A percentile compares a stretch with the other conserved stretches of the same genome.
Conservation (phyloP, 129 eudicot species). For the Flaveria robusta region DNA sequence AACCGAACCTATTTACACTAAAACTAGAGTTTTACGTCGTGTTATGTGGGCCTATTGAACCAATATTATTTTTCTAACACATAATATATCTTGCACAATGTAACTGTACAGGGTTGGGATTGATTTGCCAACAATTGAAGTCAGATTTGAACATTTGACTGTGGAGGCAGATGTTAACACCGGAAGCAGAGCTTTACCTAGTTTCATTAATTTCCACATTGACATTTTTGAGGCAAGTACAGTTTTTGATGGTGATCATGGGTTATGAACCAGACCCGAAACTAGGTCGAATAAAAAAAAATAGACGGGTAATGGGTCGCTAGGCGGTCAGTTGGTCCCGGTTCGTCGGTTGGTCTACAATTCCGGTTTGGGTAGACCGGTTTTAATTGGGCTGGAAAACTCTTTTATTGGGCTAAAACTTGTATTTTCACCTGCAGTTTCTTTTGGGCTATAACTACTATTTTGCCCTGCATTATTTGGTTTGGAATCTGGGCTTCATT, state of each 20-base stretch:
- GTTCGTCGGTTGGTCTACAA: neutral
- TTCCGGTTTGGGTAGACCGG: neutral
- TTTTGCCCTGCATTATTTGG: neutral
- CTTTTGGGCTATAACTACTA: neutral
- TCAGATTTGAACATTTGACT: slow-evolving; percentile 65
- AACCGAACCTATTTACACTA: neutral
- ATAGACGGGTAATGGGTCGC: neutral
- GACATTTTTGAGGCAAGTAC: slow-evolving; percentile 56
- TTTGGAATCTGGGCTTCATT: no score
- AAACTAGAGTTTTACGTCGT: neutral
- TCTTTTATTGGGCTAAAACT: neutral
- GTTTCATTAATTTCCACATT: slow-evolving; percentile 61
- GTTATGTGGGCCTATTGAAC: neutral
- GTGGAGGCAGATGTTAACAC: slow-evolving; percentile 74
- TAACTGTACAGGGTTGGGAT: slow-evolving; percentile 60
- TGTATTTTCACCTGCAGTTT: neutral
- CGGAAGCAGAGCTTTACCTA: slow-evolving; percentile 83
- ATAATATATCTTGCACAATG: neutral
- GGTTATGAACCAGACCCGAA: neutral
- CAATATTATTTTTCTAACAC: neutral
- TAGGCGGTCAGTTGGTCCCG: neutral
- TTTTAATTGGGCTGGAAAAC: neutral
- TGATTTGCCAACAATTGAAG: slow-evolving; percentile 77
- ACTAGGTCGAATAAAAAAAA: neutral
- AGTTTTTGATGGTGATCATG: neutral